Conservation (phyloP, 192 early-diverging fungal species). For the Helicostylum pulchrum region DNA sequence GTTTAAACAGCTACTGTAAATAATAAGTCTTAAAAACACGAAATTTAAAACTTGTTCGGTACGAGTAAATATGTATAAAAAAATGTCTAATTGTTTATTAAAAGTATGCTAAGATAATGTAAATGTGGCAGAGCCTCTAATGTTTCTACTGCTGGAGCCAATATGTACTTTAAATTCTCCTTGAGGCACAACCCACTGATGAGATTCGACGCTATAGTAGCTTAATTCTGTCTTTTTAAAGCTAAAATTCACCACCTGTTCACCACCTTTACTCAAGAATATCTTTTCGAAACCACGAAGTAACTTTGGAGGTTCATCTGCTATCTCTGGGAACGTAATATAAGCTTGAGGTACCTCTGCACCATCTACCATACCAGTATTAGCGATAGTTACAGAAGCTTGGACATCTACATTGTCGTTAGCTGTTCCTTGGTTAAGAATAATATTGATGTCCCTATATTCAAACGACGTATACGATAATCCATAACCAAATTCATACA, state of each 20-base stretch:
- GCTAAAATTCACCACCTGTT: slow-evolving; percentile 34
- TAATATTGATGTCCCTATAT: slow-evolving; percentile 36
- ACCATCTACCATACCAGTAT: slow-evolving; percentile 27
- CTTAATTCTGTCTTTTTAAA: slow-evolving; percentile 42
- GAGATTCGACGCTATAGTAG: slow-evolving; percentile 38
- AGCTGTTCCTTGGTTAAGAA: neutral
- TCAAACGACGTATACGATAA: slow-evolving; percentile 62
- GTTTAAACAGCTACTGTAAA: no score
- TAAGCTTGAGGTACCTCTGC: slow-evolving; percentile 37
- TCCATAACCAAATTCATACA: slow-evolving; percentile 59
- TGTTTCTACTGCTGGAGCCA: slow-evolving; percentile 17
- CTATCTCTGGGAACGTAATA: slow-evolving; percentile 37
- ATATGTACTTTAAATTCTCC: slow-evolving; percentile 9
- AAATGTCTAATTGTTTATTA: no score
- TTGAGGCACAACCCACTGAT: slow-evolving; percentile 4
- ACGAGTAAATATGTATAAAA: no score
- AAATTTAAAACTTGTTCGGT: no score
- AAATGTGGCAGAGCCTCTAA: neutral
- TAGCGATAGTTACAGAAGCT: slow-evolving; percentile 37
- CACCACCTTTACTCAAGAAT: slow-evolving; percentile 12
- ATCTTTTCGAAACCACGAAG: slow-evolving; percentile 35
- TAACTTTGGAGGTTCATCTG: slow-evolving; percentile 40
- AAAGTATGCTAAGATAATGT: no score
- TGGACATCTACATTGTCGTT: slow-evolving; percentile 9
- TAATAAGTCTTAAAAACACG: no score